A percentile compares a stretch with the other conserved stretches of the same genome.
phyloP scores from a whole-genome alignment of 164 flowering plant species.

The Nelumbo lutea region DNA sequence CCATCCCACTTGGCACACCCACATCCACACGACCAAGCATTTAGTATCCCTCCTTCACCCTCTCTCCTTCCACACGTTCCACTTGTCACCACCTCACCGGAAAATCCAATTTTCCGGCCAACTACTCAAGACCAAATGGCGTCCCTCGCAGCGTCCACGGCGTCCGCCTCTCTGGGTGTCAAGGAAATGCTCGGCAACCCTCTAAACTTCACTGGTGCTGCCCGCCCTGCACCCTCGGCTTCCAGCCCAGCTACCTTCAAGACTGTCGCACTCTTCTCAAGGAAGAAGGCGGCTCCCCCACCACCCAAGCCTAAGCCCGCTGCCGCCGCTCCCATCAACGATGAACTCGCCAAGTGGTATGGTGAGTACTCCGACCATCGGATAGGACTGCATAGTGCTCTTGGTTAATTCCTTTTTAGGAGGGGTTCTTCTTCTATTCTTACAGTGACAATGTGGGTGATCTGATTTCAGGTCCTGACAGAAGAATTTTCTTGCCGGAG shows the following conservation, averaged over 20 bases:
- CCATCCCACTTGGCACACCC: slow-evolving; percentile 40
- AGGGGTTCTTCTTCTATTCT: too few species aligned
- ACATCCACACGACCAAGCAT: slow-evolving; percentile 59
- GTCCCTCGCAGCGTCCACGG: slow-evolving; percentile 63
- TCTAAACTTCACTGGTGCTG: slow-evolving; percentile 36
- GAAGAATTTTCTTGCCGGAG: slow-evolving; percentile 93
- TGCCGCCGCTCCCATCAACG: slow-evolving; percentile 43
- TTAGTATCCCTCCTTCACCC: slow-evolving; percentile 26
- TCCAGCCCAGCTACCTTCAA: slow-evolving; percentile 50
- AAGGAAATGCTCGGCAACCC: slow-evolving; percentile 74
- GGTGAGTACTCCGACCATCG: slow-evolving; percentile 40
- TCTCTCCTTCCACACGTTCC: background rate
- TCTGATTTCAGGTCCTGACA: slow-evolving; percentile 71
- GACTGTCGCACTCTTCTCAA: slow-evolving; percentile 79
- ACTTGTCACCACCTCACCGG: background rate
- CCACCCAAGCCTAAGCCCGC: slow-evolving; percentile 45
- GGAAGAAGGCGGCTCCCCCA: slow-evolving; percentile 62
- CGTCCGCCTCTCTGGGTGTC: slow-evolving; percentile 56
- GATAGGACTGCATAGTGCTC: background rate
- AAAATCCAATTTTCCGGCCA: background rate
- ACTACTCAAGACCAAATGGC: slow-evolving; percentile 42
- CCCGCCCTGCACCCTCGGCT: slow-evolving; percentile 42
- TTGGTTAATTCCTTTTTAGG: background rate
- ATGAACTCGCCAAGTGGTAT: slow-evolving; percentile 99
- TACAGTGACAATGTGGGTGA: background rate